Evolutionary conservation across 2,329 filamentous ascomycete species (phyloP).

Genomic region (Calonectria pseudoreteaudii): DNA sequence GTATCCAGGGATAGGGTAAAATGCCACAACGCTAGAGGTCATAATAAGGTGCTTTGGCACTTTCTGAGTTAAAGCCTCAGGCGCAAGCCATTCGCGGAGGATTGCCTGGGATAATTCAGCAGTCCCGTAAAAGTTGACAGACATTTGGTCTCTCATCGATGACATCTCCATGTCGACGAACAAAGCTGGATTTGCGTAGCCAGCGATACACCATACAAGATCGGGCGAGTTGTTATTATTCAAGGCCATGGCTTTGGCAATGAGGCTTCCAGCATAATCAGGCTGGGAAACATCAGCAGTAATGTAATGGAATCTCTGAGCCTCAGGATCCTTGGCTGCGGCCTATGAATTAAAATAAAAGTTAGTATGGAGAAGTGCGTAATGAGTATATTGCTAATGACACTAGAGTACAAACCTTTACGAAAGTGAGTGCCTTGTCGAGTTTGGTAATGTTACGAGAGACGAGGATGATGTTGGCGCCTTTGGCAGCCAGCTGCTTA

Average conservation of each 20-base stretch:
- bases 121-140: slow-evolving; percentile 90
- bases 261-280: slow-evolving; percentile 75
- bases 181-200: slow-evolving; percentile 77
- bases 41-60: slow-evolving; percentile 85
- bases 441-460: too few relatives aligned
- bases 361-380: too few relatives aligned
- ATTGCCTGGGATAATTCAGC: slow-evolving; percentile 88
- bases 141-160: slow-evolving; percentile 82
- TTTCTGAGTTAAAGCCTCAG: slow-evolving; percentile 54
- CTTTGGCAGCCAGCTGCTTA: too few relatives aligned
- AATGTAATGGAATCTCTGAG: slow-evolving; percentile 86
- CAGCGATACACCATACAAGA: slow-evolving; percentile 92
- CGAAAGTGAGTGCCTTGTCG: too few relatives aligned
- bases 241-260: slow-evolving; percentile 81
- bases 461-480: too few relatives aligned
- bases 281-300: slow-evolving; percentile 82
- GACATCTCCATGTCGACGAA: slow-evolving; percentile 80
- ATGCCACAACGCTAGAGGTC: slow-evolving; percentile 81
- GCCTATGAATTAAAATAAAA: slow-evolving; percentile 61
- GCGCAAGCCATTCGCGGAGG: slow-evolving; percentile 78
- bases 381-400: too few relatives aligned
- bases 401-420: too few relatives aligned
- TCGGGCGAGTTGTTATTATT: slow-evolving; percentile 81
- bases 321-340: slow-evolving; percentile 71
- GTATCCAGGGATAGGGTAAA: slow-evolving; percentile 86